phyloP scores from a whole-genome alignment of 169 alveolate genomes.

The Sarcocystis neurona region DNA sequence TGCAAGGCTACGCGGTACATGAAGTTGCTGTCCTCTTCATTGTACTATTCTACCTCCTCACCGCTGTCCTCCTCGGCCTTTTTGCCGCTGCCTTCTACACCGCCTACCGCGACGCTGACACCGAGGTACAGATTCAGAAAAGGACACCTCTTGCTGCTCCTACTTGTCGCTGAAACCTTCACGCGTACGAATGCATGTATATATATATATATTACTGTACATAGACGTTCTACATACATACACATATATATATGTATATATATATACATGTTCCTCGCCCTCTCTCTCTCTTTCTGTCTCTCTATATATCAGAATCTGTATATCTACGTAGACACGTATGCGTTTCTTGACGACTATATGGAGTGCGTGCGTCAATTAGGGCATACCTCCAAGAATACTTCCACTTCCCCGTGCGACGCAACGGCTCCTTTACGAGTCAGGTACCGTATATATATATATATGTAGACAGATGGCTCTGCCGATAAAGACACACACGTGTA shows the following conservation, averaged over 20 bases:
- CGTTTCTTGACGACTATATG: not conserved
- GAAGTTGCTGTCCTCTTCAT: constrained; percentile 54
- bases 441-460: constrained; percentile 5
- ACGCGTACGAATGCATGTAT: not conserved
- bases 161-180: not conserved
- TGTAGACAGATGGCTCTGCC: not conserved
- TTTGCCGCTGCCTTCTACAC: constrained; percentile 58
- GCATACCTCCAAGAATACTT: too few relatives aligned
- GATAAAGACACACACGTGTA: not conserved
- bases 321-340: not conserved
- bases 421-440: too few relatives aligned
- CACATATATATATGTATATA: not conserved
- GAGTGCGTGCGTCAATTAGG: not conserved
- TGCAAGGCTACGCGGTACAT: constrained; percentile 58
- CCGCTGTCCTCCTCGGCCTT: constrained; percentile 49
- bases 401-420: too few relatives aligned
- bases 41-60: constrained; percentile 42
- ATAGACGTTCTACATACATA: not conserved
- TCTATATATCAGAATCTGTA: constrained; percentile 1
- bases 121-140: too few relatives aligned
- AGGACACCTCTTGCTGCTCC: not conserved
- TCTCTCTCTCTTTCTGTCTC: not conserved
- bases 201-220: not conserved
- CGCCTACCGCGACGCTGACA: constrained; percentile 40
- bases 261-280: not conserved